Evolutionary conservation across 1,284 basidiomycete genomes (phyloP).

Genomic region (Wolfiporia cocos): DNA sequence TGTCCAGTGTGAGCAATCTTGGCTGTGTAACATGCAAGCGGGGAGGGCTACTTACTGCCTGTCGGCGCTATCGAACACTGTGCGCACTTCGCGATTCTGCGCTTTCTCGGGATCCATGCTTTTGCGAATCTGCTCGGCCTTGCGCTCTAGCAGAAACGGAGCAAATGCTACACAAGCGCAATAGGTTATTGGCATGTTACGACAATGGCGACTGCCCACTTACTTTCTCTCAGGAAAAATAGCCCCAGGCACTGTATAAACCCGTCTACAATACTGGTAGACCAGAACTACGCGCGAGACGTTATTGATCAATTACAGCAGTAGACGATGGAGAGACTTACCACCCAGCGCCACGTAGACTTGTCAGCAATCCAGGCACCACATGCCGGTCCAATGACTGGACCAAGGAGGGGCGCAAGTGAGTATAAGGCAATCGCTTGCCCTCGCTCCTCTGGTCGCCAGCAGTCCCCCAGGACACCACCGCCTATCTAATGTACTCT

Average conservation of each 20-base stretch:
- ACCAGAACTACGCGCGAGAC: conserved; percentile 28
- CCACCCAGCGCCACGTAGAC: conserved; percentile 35
- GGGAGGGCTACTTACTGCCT: conserved; percentile 20
- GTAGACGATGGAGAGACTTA: conserved; percentile 11
- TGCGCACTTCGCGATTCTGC: conserved; percentile 17
- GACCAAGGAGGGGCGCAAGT: conserved; percentile 37
- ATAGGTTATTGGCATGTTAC: neutral
- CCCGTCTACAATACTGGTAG: conserved; percentile 32
- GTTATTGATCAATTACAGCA: neutral
- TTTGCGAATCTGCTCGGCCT: conserved; percentile 33
- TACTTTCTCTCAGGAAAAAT: conserved; percentile 41
- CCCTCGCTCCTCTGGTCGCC: conserved; percentile 38
- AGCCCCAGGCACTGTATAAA: conserved; percentile 34
- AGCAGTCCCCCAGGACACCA: conserved; percentile 46
- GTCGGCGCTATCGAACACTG: conserved; percentile 22
- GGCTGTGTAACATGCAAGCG: too few species aligned
- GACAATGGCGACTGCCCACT: neutral
- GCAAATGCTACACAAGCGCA: conserved; percentile 32
- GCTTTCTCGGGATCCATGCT: conserved; percentile 30
- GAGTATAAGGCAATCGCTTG: conserved; percentile 43
- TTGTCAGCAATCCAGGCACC: conserved; percentile 34
- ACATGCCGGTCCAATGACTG: conserved; percentile 36
- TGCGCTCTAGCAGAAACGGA: conserved; percentile 41
- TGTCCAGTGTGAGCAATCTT: conserved; percentile 3
- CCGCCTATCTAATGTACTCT: conserved; percentile 30